Evolutionary conservation across 2,329 filamentous ascomycete species (phyloP), one percentile per base, ranked within the genome.

Genomic region (Calonectria crousiana): DNA sequence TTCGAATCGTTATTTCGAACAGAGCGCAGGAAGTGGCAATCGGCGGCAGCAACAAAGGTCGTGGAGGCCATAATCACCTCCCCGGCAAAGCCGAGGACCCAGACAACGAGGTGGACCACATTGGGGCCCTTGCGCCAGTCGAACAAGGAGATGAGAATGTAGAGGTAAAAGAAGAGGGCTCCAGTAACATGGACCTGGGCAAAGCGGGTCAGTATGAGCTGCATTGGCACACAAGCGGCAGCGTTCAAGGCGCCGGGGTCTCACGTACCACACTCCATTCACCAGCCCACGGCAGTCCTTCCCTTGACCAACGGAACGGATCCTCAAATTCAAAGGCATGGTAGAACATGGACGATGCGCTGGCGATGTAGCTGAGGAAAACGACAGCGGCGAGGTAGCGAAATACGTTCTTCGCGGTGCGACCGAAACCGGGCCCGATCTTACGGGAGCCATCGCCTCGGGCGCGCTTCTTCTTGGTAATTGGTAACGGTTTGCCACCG

Each of bases 401-500:
- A 84, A 98, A 98, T 64, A 95, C 87, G 47, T 91, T 88, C 83
- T 94, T 95, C 78, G 92, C 89, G 60, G 89, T 87, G n/a, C 87
- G 89, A 75, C 92, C 93, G 83, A 95, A 92, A 78, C 92, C 89
- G 34, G 82, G 88, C 23, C 84, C 83, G 67, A 86, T 83, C 76
- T 85, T 85, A 62, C 85, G 82, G 85, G 87, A 80, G 84, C 86
- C 84, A 85, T 87, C 77, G 84, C 85, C 82, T 82, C 89, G 83
- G 85, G 78, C 64, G 72, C 88, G 86, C 83, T 87, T 87, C 72
- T 87, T 91, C 82, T 92, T 94, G 74, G 89, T 90, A 65, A 88
- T 83, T n/a, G 95, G 95, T 69, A 98, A 88, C 41, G 95, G 95
- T 84, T 97, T 96, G 78, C 96, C 96, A 71, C 95, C 96, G 1